These are phyloP conservation scores for Cryomyces antarcticus DNA, from an alignment of 495 filamentous ascomycete genomes.

Conservation along the genomic window DNA sequence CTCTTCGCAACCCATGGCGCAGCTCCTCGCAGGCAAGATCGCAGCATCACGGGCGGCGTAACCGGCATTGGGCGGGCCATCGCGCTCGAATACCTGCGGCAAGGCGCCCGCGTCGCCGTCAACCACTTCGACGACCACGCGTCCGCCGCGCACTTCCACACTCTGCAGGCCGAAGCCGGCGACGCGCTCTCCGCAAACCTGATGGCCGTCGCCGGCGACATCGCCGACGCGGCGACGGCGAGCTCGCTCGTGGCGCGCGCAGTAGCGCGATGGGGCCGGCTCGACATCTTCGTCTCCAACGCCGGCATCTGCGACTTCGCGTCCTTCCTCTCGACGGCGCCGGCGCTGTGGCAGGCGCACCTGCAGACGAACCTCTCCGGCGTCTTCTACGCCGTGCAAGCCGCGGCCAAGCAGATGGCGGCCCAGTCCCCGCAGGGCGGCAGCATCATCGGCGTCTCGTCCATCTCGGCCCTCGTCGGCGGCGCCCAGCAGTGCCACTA, in stretches of 20 bases:
- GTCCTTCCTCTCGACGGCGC: slow-evolving; percentile 47
- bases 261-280: slow-evolving; percentile 29
- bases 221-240: slow-evolving; percentile 18
- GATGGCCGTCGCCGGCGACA: slow-evolving; percentile 19
- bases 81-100: slow-evolving; percentile 18
- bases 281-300: slow-evolving; percentile 77
- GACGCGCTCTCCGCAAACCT: slow-evolving; percentile 3
- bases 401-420: slow-evolving; percentile 65
- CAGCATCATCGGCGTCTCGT: slow-evolving; percentile 63
- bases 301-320: slow-evolving; percentile 72
- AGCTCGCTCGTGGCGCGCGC: slow-evolving; percentile 14
- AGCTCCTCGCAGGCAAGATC: slow-evolving; percentile 17
- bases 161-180: slow-evolving; percentile 12
- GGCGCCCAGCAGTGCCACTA: slow-evolving; percentile 69
- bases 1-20: slow-evolving; percentile 4
- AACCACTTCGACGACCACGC: slow-evolving; percentile 19
- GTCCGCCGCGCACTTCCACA: slow-evolving; percentile 15
- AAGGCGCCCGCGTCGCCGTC: slow-evolving; percentile 19
- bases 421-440: slow-evolving; percentile 39
- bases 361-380: slow-evolving; percentile 67
- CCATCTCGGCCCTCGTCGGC: slow-evolving; percentile 71
- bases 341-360: slow-evolving; percentile 35
- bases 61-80: slow-evolving; percentile 21
- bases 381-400: slow-evolving; percentile 69
- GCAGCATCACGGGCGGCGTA: slow-evolving; percentile 19